phyloP scores from a whole-genome alignment of 2,329 filamentous ascomycete species.

The Stagonosporopsis chrysanthemi region DNA sequence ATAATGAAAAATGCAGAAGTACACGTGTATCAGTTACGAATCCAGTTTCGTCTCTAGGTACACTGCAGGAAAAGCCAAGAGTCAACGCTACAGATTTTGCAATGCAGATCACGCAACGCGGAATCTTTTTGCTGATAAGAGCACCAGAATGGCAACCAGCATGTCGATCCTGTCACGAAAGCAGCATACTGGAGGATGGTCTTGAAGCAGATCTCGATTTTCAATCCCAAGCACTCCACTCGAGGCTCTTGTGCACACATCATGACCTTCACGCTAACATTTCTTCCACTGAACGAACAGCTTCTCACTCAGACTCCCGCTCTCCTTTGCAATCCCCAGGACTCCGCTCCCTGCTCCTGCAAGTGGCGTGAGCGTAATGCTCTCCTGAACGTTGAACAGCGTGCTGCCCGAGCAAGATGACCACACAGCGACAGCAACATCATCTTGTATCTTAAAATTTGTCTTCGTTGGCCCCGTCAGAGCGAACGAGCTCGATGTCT shows the following conservation, averaged over 20 bases:
- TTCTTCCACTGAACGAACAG: constrained; percentile 46
- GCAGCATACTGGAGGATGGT: neutral
- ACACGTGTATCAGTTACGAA: neutral
- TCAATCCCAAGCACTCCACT: neutral
- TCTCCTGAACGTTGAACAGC: constrained; percentile 42
- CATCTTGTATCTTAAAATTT: constrained; percentile 57
- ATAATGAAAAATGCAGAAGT: neutral
- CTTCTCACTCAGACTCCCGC: constrained; percentile 33
- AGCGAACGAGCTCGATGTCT: constrained; percentile 15
- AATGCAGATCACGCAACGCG: neutral
- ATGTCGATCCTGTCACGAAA: neutral
- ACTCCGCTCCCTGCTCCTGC: constrained; percentile 30
- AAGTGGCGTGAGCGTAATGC: constrained; percentile 40
- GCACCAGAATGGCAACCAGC: neutral
- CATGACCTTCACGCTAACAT: constrained; percentile 29
- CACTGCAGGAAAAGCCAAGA: neutral
- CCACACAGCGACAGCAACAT: constrained; percentile 39
- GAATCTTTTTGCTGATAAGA: neutral
- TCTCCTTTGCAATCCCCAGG: constrained; percentile 38
- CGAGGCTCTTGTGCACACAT: neutral
- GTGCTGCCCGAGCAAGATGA: constrained; percentile 39
- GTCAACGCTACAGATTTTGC: neutral
- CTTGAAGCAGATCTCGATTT: neutral
- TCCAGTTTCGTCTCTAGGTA: neutral
- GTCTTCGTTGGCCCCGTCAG: constrained; percentile 50